Evolutionary conservation across 208 protist species (phyloP), one percentile per base, ranked within the genome.

Genomic region (Trypanosoma mega): DNA sequence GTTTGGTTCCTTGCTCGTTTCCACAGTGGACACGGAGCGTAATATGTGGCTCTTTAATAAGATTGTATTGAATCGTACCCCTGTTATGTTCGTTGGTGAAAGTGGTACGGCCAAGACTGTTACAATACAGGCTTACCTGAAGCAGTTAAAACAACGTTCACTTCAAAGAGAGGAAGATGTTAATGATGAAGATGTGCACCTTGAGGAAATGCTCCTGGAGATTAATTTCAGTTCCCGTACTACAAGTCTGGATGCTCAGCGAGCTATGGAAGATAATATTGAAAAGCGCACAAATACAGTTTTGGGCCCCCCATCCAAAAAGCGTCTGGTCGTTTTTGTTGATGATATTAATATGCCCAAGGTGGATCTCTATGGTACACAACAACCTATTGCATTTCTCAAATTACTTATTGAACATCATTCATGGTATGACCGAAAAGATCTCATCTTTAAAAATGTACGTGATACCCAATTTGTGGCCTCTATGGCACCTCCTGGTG

Each of bases 341-440:
- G 98, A 99, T 74, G 98, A 99, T 78, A 76, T 99, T 53, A 99
- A 99, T 80, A 99, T 99, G 97, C 98, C 98, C 6, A 86, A 87
- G 45, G 94, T 99, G 49, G 98, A 99, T 78, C 85, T 86, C 1
- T 99, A 99, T 75, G 98, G 97, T 20, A 99, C 98, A 30, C 97
- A 99, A 87, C 98, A 99, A 82, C 98, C 98, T 20, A 98, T 99
- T 63, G 97, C 98, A 18, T 96, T 99, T 41, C 70, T 99, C 23
- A 99, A 99, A 80, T 84, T 99, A 51, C 82, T 99, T 1, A 90
- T 99, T 21, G 98, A 99, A 66, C 69, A 91, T 41, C 79, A 90
- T 36, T 97, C 94, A 20, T 92, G 99, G 78, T 99, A 99, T 76
- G 98, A 99, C 50, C 87, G 98, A 29, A 94, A 97, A 55, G 97